Evolutionary conservation across 2,329 filamentous ascomycete species (phyloP).

Genomic region (Aspergillus hortae): DNA sequence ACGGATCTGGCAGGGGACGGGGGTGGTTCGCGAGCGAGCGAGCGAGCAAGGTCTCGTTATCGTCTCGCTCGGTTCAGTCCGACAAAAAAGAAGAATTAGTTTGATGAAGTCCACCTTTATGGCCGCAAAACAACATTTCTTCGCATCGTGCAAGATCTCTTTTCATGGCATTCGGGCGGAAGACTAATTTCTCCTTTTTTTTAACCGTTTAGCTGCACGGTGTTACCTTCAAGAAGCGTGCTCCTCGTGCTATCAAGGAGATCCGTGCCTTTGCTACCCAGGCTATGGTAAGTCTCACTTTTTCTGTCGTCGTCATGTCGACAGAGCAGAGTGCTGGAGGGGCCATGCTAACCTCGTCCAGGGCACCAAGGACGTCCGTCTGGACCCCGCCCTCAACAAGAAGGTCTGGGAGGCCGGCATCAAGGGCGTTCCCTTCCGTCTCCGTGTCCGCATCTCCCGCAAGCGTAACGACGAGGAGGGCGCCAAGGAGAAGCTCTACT

Average conservation of each 20-base stretch:
- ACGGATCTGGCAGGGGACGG: background rate
- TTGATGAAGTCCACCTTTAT: conserved; percentile 68
- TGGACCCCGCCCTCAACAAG: conserved; percentile 99
- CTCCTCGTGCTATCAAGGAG: conserved; percentile 98
- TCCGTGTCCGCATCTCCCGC: conserved; percentile 97
- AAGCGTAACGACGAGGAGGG: conserved; percentile 99
- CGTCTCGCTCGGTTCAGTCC: too few species aligned
- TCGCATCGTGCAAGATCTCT: conserved; percentile 20
- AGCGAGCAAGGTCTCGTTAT: too few species aligned
- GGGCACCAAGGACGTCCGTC: conserved; percentile 94
- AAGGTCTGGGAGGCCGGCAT: conserved; percentile 99
- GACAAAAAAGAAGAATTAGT: conserved; percentile 52
- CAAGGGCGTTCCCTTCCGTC: conserved; percentile 97
- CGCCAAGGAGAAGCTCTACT: conserved; percentile 99
- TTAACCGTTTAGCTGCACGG: conserved; percentile 73
- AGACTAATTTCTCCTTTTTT: conserved; percentile 58
- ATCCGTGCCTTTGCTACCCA: conserved; percentile 90
- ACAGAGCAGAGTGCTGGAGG: too few species aligned
- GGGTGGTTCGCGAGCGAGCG: too few species aligned
- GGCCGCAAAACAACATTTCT: conserved; percentile 30
- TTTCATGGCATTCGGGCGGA: conserved; percentile 56
- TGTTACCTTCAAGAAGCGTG: conserved; percentile 99
- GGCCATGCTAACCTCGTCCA: conserved; percentile 36
- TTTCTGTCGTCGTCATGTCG: background rate
- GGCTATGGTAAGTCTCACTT: conserved; percentile 77